Conservation (phyloP, 768 basidiomycete species). For the Porpolomopsis calyptriformis region DNA sequence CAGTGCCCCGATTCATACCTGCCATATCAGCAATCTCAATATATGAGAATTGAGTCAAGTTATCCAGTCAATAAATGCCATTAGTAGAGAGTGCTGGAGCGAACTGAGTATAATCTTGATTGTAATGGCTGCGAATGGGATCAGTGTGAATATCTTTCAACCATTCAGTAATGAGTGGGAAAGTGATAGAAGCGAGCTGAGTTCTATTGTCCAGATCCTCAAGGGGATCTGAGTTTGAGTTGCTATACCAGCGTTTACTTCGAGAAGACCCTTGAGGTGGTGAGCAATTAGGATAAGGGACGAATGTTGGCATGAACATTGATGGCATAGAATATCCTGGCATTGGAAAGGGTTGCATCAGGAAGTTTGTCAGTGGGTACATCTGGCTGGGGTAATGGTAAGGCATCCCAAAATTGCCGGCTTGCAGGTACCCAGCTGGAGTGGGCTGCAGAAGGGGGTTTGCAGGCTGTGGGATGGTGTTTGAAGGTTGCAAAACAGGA, state of each 20-base stretch:
- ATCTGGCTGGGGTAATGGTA: too few relatives aligned
- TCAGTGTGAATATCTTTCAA: neutral
- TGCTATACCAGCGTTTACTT: neutral
- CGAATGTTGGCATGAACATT: too few relatives aligned
- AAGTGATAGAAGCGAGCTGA: neutral
- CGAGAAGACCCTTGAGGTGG: neutral
- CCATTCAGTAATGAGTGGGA: neutral
- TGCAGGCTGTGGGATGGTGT: neutral
- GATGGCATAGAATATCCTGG: too few relatives aligned
- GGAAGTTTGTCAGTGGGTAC: too few relatives aligned
- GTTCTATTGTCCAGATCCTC: too few relatives aligned
- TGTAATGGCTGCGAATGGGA: neutral
- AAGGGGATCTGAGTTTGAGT: neutral
- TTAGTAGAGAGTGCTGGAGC: neutral
- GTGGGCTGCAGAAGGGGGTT: too few relatives aligned
- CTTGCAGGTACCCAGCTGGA: too few relatives aligned
- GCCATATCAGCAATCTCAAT: neutral
- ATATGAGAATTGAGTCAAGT: neutral
- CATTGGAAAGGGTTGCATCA: too few relatives aligned
- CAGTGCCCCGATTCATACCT: neutral
- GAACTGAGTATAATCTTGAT: neutral
- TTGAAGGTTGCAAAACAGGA: neutral
- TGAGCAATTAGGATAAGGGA: too few relatives aligned
- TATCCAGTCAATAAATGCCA: neutral
- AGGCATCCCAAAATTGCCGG: too few relatives aligned